Evolutionary conservation across 2,329 filamentous ascomycete genomes (phyloP).

Genomic region (Arthroderma sp.): DNA sequence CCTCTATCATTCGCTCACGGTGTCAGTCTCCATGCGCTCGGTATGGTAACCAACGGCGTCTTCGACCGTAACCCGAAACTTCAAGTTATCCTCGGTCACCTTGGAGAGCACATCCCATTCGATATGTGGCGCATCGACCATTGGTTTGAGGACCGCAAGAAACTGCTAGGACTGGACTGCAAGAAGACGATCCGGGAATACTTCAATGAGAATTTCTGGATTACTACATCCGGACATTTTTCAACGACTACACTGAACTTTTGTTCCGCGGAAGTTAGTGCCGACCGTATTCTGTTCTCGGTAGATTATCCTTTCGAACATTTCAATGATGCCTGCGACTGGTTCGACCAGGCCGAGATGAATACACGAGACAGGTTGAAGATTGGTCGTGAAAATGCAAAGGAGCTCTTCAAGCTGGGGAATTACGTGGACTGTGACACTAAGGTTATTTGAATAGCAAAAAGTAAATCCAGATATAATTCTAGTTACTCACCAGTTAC

Average conservation of each 20-base stretch:
- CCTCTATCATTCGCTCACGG: constrained; percentile 47
- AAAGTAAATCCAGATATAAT: too few species aligned
- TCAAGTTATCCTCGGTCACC: constrained; percentile 36
- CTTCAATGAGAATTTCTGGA: constrained; percentile 30
- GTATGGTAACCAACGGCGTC: constrained; percentile 38
- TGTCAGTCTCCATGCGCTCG: constrained; percentile 45
- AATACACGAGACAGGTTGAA: constrained; percentile 24
- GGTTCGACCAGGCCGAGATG: constrained; percentile 31
- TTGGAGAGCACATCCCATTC: constrained; percentile 39
- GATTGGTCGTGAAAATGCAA: constrained; percentile 36
- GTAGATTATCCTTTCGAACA: constrained; percentile 31
- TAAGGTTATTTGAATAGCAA: background rate
- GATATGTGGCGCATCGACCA: constrained; percentile 37
- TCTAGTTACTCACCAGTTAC: too few species aligned
- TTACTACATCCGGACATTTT: constrained; percentile 30
- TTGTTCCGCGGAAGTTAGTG: constrained; percentile 27
- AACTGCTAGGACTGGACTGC: constrained; percentile 22
- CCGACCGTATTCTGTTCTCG: constrained; percentile 29
- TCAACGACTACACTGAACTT: constrained; percentile 27
- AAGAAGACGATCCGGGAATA: constrained; percentile 34
- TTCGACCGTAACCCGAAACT: constrained; percentile 37
- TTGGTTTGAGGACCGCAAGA: constrained; percentile 29
- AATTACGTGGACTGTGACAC: constrained; percentile 18
- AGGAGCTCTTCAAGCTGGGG: constrained; percentile 28
- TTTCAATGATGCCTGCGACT: constrained; percentile 29